Conservation (phyloP, 345 rosid genomes). For the Ceriops decandra region DNA sequence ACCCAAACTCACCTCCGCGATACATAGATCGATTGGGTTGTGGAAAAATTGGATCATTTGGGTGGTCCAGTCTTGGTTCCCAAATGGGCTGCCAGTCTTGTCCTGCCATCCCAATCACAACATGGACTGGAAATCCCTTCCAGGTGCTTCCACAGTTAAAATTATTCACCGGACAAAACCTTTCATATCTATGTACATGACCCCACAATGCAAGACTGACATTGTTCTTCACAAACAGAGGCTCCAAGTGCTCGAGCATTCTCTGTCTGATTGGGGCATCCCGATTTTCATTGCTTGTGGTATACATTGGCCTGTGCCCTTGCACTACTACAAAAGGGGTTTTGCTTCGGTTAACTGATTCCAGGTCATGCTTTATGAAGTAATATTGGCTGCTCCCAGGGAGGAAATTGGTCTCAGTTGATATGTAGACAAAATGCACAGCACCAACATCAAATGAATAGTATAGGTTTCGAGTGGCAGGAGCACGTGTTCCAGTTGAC, state of each 20-base stretch:
- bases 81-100: slow-evolving; percentile 84
- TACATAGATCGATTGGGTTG: slow-evolving; percentile 74
- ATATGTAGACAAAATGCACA: slow-evolving; percentile 73
- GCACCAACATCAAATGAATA: slow-evolving; percentile 72
- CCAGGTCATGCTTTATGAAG: slow-evolving; percentile 69
- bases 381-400: slow-evolving; percentile 65
- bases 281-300: slow-evolving; percentile 55
- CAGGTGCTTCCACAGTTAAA: slow-evolving; percentile 58
- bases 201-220: slow-evolving; percentile 91
- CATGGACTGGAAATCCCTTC: slow-evolving; percentile 71
- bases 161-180: slow-evolving; percentile 86
- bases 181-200: slow-evolving; percentile 87
- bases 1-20: slow-evolving; percentile 91
- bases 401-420: slow-evolving; percentile 84
- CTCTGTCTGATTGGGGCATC: slow-evolving; percentile 52
- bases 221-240: slow-evolving; percentile 61
- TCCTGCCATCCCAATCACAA: slow-evolving; percentile 96
- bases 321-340: slow-evolving; percentile 78
- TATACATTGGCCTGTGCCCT: slow-evolving; percentile 97
- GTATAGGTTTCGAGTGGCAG: slow-evolving; percentile 72
- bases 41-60: slow-evolving; percentile 59
- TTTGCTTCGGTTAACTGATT: slow-evolving; percentile 66
- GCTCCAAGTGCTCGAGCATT: slow-evolving; percentile 83
- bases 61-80: slow-evolving; percentile 78
- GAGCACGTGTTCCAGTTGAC: slow-evolving; percentile 60